phyloP scores from a whole-genome alignment of 371 early-diverging fungal species.

The Catenaria anguillulae region DNA sequence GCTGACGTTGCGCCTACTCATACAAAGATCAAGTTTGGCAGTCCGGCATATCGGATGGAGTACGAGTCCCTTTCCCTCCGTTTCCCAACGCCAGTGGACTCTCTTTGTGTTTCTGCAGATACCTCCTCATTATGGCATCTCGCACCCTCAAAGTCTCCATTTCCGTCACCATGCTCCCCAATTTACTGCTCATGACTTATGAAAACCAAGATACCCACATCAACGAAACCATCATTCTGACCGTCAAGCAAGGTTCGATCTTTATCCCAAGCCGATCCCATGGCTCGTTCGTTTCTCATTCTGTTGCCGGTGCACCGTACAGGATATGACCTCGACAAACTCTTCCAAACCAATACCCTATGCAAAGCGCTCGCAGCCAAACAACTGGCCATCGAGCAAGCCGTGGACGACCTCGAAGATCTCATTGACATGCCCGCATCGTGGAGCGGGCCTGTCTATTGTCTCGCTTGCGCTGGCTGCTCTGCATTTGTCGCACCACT shows the following conservation, averaged over 20 bases:
- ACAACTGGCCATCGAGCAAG: not conserved
- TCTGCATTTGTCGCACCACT: not conserved
- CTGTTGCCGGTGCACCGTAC: too few species aligned
- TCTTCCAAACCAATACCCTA: not conserved
- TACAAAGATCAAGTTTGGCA: not conserved
- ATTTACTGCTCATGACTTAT: not conserved
- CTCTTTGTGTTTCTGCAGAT: too few species aligned
- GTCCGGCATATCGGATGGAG: not conserved
- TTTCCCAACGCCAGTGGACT: too few species aligned
- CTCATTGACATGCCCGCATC: slow-evolving; percentile 1
- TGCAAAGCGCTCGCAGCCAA: slow-evolving; percentile 4
- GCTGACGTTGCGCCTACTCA: not conserved
- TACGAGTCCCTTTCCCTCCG: too few species aligned
- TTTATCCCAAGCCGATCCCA: too few species aligned
- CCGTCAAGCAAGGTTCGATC: not conserved
- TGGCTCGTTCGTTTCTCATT: too few species aligned
- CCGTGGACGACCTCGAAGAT: not conserved
- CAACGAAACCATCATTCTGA: slow-evolving; percentile 1
- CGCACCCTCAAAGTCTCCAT: not conserved
- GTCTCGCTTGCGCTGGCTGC: not conserved
- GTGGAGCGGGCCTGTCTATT: not conserved
- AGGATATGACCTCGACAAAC: slow-evolving; percentile 2
- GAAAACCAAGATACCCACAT: not conserved
- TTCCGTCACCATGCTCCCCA: not conserved
- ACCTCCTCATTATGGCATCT: not conserved